These are phyloP conservation scores for Byssothecium circinans DNA, from an alignment of 2,329 filamentous ascomycete species.

Conservation along the genomic window DNA sequence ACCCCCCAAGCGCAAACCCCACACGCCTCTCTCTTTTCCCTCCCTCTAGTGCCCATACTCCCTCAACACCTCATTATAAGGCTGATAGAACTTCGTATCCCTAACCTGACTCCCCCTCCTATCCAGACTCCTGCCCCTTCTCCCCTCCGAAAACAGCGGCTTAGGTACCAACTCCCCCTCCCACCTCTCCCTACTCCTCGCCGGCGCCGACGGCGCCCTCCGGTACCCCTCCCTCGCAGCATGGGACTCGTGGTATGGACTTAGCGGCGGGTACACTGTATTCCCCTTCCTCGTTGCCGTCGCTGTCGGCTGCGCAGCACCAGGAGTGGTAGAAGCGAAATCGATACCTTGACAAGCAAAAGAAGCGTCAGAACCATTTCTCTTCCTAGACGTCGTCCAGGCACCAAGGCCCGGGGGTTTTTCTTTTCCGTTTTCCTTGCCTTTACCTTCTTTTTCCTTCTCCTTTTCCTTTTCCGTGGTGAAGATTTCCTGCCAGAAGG, in stretches of 20 bases:
- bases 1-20: not conserved
- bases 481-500: not conserved
- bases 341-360: slow-evolving; percentile 2
- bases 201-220: not conserved
- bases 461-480: too few relatives aligned
- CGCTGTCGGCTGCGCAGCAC: too few relatives aligned
- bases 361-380: not conserved
- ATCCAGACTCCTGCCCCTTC: not conserved
- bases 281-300: too few relatives aligned
- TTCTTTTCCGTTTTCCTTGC: too few relatives aligned
- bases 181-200: not conserved
- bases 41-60: slow-evolving; percentile 12
- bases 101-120: not conserved
- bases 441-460: not conserved
- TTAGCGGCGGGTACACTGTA: not conserved
- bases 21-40: not conserved
- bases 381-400: not conserved
- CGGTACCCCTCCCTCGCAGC: not conserved
- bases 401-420: not conserved
- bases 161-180: not conserved
- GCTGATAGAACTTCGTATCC: slow-evolving; percentile 19
- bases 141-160: slow-evolving; percentile 3
- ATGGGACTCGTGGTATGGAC: not conserved
- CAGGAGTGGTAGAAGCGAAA: too few relatives aligned
- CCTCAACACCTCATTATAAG: slow-evolving; percentile 16